Evolutionary conservation across 1,284 basidiomycete species (phyloP).

Genomic region (Ganoderma sp.): DNA sequence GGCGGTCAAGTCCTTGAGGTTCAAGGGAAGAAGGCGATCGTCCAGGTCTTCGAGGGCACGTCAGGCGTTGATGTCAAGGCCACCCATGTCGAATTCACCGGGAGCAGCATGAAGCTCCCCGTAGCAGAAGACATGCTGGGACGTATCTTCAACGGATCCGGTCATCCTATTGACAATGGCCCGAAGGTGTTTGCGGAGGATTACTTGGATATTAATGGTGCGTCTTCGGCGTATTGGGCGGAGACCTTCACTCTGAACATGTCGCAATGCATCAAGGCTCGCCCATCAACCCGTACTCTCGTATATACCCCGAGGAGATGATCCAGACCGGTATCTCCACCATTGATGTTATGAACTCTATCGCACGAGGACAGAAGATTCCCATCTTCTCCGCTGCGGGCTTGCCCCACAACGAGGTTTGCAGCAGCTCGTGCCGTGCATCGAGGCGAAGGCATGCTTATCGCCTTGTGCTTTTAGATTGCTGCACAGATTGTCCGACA

Average conservation of each 20-base stretch:
- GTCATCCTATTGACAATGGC: slow-evolving; percentile 97
- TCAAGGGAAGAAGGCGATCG: slow-evolving; percentile 98
- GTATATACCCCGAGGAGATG: slow-evolving; percentile 99
- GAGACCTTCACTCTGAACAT: slow-evolving; percentile 12
- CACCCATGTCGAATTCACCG: slow-evolving; percentile 98
- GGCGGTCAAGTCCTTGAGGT: slow-evolving; percentile 99
- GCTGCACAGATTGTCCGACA: slow-evolving; percentile 99
- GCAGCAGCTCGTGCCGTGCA: slow-evolving; percentile 27
- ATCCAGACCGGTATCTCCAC: slow-evolving; percentile 99
- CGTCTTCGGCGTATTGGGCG: slow-evolving; percentile 34
- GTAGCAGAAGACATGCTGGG: slow-evolving; percentile 99
- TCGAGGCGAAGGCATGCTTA: slow-evolving; percentile 29
- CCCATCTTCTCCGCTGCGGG: slow-evolving; percentile 99
- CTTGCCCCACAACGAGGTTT: slow-evolving; percentile 97
- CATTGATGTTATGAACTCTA: slow-evolving; percentile 99
- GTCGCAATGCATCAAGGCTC: slow-evolving; percentile 65
- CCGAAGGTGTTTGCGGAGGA: slow-evolving; percentile 99
- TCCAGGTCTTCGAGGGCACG: slow-evolving; percentile 99
- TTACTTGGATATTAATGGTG: slow-evolving; percentile 99
- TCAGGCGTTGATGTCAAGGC: slow-evolving; percentile 97
- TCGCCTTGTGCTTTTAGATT: slow-evolving; percentile 63
- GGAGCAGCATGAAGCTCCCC: slow-evolving; percentile 97
- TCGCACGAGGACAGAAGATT: slow-evolving; percentile 99
- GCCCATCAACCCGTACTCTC: slow-evolving; percentile 98
- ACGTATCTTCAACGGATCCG: slow-evolving; percentile 99